Conservation (phyloP, 108 stramenopile species). For the Stephanodiscus triporus region DNA sequence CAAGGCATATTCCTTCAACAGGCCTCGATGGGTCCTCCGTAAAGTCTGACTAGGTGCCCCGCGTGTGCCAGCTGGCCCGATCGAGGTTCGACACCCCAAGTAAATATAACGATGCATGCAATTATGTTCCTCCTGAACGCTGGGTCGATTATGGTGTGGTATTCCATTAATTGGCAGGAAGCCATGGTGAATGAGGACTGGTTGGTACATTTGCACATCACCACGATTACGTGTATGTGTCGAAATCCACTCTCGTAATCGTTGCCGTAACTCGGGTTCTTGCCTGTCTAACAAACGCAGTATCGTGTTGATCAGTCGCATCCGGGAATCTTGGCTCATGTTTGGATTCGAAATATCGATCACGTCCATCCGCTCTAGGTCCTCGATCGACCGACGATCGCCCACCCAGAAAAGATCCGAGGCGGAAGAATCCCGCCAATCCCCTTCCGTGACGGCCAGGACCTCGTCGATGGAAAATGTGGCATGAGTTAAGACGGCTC, state of each 20-base stretch:
- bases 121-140: neutral
- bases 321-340: conserved; percentile 24
- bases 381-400: neutral
- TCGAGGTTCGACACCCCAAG: conserved; percentile 17
- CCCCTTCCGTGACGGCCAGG: conserved; percentile 23
- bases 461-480: conserved; percentile 25
- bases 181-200: too few relatives aligned
- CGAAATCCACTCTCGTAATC: neutral
- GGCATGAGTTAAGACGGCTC: conserved; percentile 46
- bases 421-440: conserved; percentile 9
- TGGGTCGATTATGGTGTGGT: neutral
- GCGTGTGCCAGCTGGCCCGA: too few relatives aligned
- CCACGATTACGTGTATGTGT: neutral
- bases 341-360: conserved; percentile 47
- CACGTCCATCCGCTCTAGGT: conserved; percentile 11
- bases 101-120: conserved; percentile 14
- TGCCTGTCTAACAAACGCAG: conserved; percentile 10
- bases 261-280: neutral
- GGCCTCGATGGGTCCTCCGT: conserved; percentile 19
- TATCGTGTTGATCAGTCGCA: conserved; percentile 7
- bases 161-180: too few relatives aligned
- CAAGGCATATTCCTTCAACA: conserved; percentile 40
- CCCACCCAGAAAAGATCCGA: neutral
- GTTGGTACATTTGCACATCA: neutral
- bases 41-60: conserved; percentile 39